A percentile compares a stretch with the other conserved stretches of the same genome.
These are phyloP conservation scores for Immersiella caudata DNA, from an alignment of 495 filamentous ascomycete genomes.

Conservation along the genomic window DNA sequence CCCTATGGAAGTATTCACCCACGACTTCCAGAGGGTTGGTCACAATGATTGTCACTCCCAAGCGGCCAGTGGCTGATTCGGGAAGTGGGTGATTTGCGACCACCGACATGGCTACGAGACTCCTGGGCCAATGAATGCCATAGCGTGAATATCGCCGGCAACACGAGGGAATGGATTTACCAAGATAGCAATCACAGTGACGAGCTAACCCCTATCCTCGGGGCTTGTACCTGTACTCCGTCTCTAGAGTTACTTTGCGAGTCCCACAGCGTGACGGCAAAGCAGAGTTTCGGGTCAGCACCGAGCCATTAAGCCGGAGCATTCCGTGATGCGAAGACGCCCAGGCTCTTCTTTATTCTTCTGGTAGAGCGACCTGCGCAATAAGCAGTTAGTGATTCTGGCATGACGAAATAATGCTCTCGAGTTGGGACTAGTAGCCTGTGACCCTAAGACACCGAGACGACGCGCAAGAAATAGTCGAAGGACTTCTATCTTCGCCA, in stretches of 20 bases:
- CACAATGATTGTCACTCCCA: neutral
- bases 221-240: too few species aligned
- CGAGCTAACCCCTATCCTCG: neutral
- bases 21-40: too few species aligned
- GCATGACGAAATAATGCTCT: too few species aligned
- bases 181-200: too few species aligned
- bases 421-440: neutral
- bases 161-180: neutral
- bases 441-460: neutral
- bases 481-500: neutral
- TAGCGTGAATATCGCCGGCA: neutral
- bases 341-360: neutral
- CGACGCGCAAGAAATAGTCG: neutral
- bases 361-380: neutral
- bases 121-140: neutral
- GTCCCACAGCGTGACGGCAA: neutral
- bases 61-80: neutral
- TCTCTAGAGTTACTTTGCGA: too few species aligned
- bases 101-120: neutral
- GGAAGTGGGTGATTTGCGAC: neutral
- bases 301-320: neutral
- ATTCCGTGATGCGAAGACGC: neutral
- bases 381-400: neutral
- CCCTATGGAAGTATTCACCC: too few species aligned
- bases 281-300: neutral